Evolutionary conservation across 75 land plant genomes (phyloP).

Genomic region (Sequoiadendron giganteum): DNA sequence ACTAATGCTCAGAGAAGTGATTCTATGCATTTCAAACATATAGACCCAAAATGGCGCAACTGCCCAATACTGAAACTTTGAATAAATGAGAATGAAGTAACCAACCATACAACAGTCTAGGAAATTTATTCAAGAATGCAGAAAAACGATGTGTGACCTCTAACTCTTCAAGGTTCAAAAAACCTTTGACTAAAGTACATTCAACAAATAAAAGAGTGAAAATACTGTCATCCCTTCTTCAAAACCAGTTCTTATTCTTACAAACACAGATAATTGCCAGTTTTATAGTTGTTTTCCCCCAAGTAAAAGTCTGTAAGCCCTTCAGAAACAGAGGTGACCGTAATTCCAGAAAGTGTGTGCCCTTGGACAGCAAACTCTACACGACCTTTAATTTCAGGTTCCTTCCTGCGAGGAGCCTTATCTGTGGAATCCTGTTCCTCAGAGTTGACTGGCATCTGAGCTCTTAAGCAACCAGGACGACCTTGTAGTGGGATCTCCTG

Average conservation of each 20-base stretch:
- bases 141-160: background rate
- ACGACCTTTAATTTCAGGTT: conserved; percentile 49
- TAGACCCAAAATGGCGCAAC: background rate
- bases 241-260: background rate
- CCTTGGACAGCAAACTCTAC: conserved; percentile 70
- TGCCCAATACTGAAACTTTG: background rate
- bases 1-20: background rate
- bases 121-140: background rate
- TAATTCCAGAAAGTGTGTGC: conserved; percentile 70
- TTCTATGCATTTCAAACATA: background rate
- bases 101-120: background rate
- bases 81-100: background rate
- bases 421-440: conserved; percentile 17
- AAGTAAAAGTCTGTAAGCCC: conserved; percentile 67
- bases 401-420: conserved; percentile 35
- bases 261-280: conserved; percentile 63
- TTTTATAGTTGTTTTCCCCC: conserved; percentile 55
- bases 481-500: conserved; percentile 62
- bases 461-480: conserved; percentile 67
- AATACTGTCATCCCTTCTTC: background rate
- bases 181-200: background rate
- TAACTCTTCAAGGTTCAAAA: background rate
- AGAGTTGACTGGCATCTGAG: conserved; percentile 70
- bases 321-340: conserved; percentile 58
- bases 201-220: background rate